These are phyloP conservation scores for Teratosphaeria pseudoeucalypti DNA, from an alignment of 2,329 filamentous ascomycete genomes.

Conservation along the genomic window DNA sequence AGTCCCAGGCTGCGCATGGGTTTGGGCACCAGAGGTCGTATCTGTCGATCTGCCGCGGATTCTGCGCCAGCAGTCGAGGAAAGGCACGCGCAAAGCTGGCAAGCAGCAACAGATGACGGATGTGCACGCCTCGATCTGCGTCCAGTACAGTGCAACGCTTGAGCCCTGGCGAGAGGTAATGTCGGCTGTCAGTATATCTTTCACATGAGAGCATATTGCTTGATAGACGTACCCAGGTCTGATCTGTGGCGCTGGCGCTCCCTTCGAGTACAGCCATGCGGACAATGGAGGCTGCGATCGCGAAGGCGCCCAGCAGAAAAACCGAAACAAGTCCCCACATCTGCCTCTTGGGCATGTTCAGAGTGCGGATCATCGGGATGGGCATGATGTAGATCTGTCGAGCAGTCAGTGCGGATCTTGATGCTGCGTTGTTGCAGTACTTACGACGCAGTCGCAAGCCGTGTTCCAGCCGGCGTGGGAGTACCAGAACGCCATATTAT, in stretches of 20 bases:
- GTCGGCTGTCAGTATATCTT: not conserved
- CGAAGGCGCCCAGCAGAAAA: constrained; percentile 17
- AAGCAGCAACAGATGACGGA: constrained; percentile 18
- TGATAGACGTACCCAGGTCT: constrained; percentile 11
- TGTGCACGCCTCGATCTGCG: constrained; percentile 17
- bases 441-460: constrained; percentile 17
- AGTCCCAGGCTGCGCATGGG: no score
- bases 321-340: constrained; percentile 15
- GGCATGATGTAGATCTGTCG: constrained; percentile 19
- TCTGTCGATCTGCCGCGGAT: not conserved
- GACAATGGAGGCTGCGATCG: constrained; percentile 17
- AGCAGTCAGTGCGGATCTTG: not conserved
- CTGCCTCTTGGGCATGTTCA: constrained; percentile 13
- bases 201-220: not conserved
- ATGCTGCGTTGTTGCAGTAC: constrained; percentile 1
- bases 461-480: constrained; percentile 20
- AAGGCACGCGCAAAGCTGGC: constrained; percentile 12
- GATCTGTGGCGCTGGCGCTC: constrained; percentile 11
- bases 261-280: constrained; percentile 15
- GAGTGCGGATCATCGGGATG: constrained; percentile 15
- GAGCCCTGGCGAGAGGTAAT: constrained; percentile 3
- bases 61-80: constrained; percentile 5
- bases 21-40: not conserved
- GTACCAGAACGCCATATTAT: constrained; percentile 17
- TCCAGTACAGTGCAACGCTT: constrained; percentile 16